Base-by-base conservation (phyloP, 345 rosid species). In the Brassica incana region DNA sequence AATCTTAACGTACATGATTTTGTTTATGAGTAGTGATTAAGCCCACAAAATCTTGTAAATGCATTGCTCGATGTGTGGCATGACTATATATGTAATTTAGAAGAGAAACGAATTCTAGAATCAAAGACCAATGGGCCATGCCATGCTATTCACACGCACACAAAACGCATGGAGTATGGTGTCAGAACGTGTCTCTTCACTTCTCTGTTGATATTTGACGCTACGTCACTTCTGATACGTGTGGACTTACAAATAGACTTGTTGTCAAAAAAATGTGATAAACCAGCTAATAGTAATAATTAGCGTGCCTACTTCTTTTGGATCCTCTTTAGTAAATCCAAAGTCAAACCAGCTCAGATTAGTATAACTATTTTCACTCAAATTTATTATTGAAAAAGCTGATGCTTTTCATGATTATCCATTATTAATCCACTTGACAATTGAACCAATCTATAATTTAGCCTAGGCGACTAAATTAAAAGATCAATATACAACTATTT, bases 191-290 rank as follows among this genome's bases (percentile, higher is more conserved):
- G 33, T 61, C 58, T 2, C 58, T 50, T 50, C 58, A n/a, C 58
- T 50, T 50, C 18, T 50, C 58, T 50, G 58, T 0, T 50, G 18
- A 50, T 50, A 12, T 14, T 14, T 2, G 36, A 14, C 5, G 67
- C 67, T 16, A 63, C 67, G 67, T 63, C 67, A 64, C 43, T 32
- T 64, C 12, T 64, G 12, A 32, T n/a, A 64, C 67, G 67, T 32
- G 12, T 64, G 0, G 7, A 32, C 23, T 32, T 63, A 30, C 40
- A 63, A 63, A 15, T 4, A 54, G 67, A 63, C 35, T 27, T 27
- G 38, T 62, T 62, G 67, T 33, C 25, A 62, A 33, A 50, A 62
- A 50, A n/a, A 32, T n/a, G 68, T 65, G 16, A 14, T 23, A 30
- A 30, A 30, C 18, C 67, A 63, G 20, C 40, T 63, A 32, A 2